A percentile compares a stretch with the other conserved stretches of the same genome.
Conservation (phyloP, 805 yeast species). For the Saturnispora besseyi region DNA sequence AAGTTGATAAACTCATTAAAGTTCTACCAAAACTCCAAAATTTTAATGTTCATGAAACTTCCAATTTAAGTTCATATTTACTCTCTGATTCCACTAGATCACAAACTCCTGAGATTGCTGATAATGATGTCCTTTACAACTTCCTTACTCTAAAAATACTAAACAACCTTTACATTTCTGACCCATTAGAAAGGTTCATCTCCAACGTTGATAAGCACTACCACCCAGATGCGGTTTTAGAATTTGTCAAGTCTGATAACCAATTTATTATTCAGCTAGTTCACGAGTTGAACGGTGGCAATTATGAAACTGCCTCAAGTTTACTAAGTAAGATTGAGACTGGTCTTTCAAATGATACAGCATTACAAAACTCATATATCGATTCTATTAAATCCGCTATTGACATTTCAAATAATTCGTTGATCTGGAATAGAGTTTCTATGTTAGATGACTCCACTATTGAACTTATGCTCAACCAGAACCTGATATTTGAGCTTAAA, state of each 20-base stretch:
- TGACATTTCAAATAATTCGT: neutral
- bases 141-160: conserved; percentile 31
- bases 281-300: neutral
- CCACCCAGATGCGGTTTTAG: conserved; percentile 15
- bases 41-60: conserved; percentile 10
- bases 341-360: conserved; percentile 10
- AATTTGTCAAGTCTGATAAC: conserved; percentile 11
- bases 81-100: conserved; percentile 21
- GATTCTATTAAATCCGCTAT: conserved; percentile 4
- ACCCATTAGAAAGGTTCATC: conserved; percentile 16
- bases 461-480: neutral
- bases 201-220: conserved; percentile 19
- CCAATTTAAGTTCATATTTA: conserved; percentile 3
- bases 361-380: conserved; percentile 13
- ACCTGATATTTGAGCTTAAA: conserved; percentile 4
- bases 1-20: conserved; percentile 3
- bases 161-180: conserved; percentile 24
- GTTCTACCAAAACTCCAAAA: conserved; percentile 8
- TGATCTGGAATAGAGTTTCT: neutral
- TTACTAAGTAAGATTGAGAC: conserved; percentile 19
- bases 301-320: neutral
- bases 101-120: conserved; percentile 6
- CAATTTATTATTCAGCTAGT: conserved; percentile 17
- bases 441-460: neutral
- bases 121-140: conserved; percentile 18